Conservation (phyloP, 768 basidiomycete genomes). For the Lyophyllum shimeji region DNA sequence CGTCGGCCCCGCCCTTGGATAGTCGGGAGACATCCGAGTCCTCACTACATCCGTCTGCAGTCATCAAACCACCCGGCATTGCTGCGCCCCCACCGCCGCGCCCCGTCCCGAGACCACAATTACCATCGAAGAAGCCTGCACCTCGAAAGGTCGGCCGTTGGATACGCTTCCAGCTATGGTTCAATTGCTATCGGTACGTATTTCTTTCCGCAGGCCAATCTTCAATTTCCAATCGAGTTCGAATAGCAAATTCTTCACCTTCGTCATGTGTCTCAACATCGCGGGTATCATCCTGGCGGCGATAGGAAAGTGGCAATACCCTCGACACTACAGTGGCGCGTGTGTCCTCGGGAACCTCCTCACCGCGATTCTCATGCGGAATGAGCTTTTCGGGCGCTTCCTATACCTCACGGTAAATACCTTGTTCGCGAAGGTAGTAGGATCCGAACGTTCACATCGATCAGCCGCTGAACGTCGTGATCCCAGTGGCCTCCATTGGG, state of each 20-base stretch:
- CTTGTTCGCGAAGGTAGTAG: slow-evolving; percentile 69
- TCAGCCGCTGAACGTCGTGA: slow-evolving; percentile 5
- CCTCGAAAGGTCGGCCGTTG: slow-evolving; percentile 46
- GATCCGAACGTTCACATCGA: not conserved
- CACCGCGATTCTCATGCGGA: slow-evolving; percentile 72
- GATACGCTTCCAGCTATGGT: slow-evolving; percentile 70
- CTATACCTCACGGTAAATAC: slow-evolving; percentile 73
- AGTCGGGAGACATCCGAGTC: slow-evolving; percentile 2
- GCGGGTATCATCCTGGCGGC: slow-evolving; percentile 60
- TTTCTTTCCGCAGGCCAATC: not conserved
- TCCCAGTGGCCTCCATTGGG: slow-evolving; percentile 43
- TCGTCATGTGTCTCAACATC: slow-evolving; percentile 60
- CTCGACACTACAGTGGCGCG: slow-evolving; percentile 63
- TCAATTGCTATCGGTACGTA: slow-evolving; percentile 71
- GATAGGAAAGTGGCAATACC: slow-evolving; percentile 67
- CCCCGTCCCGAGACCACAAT: slow-evolving; percentile 8
- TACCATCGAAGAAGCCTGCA: slow-evolving; percentile 18
- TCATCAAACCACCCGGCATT: not conserved
- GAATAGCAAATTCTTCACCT: slow-evolving; percentile 69
- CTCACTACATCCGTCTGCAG: not conserved
- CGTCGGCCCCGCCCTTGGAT: slow-evolving; percentile 12
- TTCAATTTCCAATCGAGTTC: not conserved
- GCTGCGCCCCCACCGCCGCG: not conserved
- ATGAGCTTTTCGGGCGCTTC: slow-evolving; percentile 80
- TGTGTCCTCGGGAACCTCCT: slow-evolving; percentile 76